These are phyloP conservation scores for Tricholomella constricta DNA, from an alignment of 768 basidiomycete species.

Conservation along the genomic window DNA sequence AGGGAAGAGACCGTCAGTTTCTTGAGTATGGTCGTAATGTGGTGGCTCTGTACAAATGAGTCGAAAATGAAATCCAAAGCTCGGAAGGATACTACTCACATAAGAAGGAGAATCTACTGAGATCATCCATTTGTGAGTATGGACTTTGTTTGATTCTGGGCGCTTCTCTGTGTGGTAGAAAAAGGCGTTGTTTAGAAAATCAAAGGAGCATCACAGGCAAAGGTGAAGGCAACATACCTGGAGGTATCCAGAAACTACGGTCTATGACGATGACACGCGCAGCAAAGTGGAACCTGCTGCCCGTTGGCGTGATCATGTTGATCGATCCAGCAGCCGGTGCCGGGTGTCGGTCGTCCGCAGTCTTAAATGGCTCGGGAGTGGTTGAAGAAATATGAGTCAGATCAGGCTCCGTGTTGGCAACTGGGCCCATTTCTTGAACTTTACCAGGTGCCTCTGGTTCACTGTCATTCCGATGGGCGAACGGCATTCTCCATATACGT, in stretches of 20 bases:
- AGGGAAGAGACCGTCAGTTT: constrained; percentile 36
- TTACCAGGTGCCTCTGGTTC: constrained; percentile 5
- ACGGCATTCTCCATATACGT: constrained; percentile 18
- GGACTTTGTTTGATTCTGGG: constrained; percentile 19
- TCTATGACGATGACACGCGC: constrained; percentile 50
- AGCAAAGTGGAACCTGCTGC: constrained; percentile 51
- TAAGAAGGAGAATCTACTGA: constrained; percentile 55
- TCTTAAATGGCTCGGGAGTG: background rate
- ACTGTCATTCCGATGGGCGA: constrained; percentile 13
- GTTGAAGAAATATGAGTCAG: background rate
- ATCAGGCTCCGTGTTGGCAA: background rate
- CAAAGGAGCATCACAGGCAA: background rate
- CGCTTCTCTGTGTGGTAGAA: constrained; percentile 30
- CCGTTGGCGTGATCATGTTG: background rate
- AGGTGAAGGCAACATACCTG: constrained; percentile 31
- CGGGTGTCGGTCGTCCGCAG: background rate
- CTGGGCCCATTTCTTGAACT: background rate
- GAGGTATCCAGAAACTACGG: constrained; percentile 47
- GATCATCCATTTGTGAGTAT: constrained; percentile 59
- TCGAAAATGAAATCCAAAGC: constrained; percentile 3
- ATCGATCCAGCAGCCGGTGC: background rate
- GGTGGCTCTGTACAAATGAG: constrained; percentile 32
- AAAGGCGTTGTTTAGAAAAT: background rate
- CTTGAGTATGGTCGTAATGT: constrained; percentile 48
- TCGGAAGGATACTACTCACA: constrained; percentile 27